Percentiles rank a stretch among this genome's conserved stretches.
Conservation (phyloP, 2,329 filamentous ascomycete species). For the Aureobasidium sp. region DNA sequence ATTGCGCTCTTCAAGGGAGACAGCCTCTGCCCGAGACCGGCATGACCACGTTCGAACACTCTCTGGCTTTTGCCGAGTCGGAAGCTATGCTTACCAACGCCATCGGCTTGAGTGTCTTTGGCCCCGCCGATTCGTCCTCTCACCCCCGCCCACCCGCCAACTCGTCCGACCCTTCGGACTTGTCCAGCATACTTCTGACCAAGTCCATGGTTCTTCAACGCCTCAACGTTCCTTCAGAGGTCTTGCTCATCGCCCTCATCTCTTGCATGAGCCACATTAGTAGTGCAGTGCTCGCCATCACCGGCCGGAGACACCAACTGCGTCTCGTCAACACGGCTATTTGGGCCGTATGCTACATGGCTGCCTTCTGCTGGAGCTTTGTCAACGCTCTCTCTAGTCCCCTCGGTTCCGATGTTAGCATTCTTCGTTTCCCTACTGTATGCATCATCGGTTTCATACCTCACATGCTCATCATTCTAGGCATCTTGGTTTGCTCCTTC, state of each 20-base stretch:
- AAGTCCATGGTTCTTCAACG: slow-evolving; percentile 63
- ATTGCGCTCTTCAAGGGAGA: slow-evolving; percentile 79
- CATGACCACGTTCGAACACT: slow-evolving; percentile 95
- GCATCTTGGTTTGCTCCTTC: slow-evolving; percentile 63
- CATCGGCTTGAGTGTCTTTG: slow-evolving; percentile 65
- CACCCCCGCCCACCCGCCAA: slow-evolving; percentile 20
- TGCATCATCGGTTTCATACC: slow-evolving; percentile 93
- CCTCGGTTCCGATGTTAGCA: slow-evolving; percentile 51
- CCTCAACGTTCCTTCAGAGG: slow-evolving; percentile 82
- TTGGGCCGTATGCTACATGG: slow-evolving; percentile 88
- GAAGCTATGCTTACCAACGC: slow-evolving; percentile 79
- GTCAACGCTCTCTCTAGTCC: slow-evolving; percentile 34
- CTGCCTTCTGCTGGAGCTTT: slow-evolving; percentile 70
- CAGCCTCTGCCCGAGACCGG: slow-evolving; percentile 76
- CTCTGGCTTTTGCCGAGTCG: slow-evolving; percentile 88
- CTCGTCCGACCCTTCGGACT: slow-evolving; percentile 18
- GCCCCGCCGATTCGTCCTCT: slow-evolving; percentile 33
- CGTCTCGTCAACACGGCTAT: slow-evolving; percentile 81
- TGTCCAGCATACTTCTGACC: slow-evolving; percentile 35
- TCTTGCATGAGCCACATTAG: slow-evolving; percentile 82
- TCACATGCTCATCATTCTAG: slow-evolving; percentile 75
- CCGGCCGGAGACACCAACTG: slow-evolving; percentile 69
- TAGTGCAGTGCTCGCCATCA: slow-evolving; percentile 72
- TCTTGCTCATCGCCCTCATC: slow-evolving; percentile 78
- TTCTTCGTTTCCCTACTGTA: slow-evolving; percentile 84